These are phyloP conservation scores for Claviceps maximensis DNA, from an alignment of 2,329 filamentous ascomycete genomes.

Conservation along the genomic window DNA sequence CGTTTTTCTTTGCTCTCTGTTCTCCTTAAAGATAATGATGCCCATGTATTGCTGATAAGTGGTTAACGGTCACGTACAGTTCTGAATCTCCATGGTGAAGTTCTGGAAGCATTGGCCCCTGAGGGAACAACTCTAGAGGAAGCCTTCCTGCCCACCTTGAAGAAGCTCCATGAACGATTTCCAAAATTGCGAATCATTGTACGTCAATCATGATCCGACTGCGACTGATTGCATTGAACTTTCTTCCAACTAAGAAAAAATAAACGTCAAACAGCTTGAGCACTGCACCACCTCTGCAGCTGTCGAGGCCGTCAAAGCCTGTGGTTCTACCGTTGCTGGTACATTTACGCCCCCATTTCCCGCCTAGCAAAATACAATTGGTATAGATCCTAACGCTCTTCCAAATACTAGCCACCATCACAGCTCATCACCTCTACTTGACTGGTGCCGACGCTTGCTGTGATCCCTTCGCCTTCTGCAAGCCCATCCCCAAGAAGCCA, in stretches of 20 bases:
- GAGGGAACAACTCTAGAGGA: conserved; percentile 32
- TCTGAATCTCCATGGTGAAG: conserved; percentile 90
- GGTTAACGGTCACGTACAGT: conserved; percentile 24
- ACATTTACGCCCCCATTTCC: not conserved
- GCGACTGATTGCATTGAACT: not conserved
- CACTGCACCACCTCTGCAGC: conserved; percentile 82
- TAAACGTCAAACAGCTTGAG: conserved; percentile 37
- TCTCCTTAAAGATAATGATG: too few species aligned
- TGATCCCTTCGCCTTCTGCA: conserved; percentile 53
- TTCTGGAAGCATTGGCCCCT: conserved; percentile 37
- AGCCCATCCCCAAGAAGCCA: conserved; percentile 62
- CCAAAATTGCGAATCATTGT: conserved; percentile 49
- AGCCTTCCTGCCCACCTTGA: conserved; percentile 67
- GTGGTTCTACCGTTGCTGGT: conserved; percentile 61
- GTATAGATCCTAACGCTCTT: not conserved
- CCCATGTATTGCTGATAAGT: not conserved
- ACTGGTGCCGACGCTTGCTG: conserved; percentile 58
- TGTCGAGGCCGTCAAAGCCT: conserved; percentile 61
- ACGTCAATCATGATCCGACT: not conserved
- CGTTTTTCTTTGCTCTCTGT: too few species aligned
- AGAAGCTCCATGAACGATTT: conserved; percentile 59
- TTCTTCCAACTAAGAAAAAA: not conserved
- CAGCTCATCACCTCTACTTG: conserved; percentile 73
- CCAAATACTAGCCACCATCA: conserved; percentile 45
- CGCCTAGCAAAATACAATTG: not conserved